Evolutionary conservation across 176 grass and related monocot species (phyloP).

Genomic region (Juncus effusus): DNA sequence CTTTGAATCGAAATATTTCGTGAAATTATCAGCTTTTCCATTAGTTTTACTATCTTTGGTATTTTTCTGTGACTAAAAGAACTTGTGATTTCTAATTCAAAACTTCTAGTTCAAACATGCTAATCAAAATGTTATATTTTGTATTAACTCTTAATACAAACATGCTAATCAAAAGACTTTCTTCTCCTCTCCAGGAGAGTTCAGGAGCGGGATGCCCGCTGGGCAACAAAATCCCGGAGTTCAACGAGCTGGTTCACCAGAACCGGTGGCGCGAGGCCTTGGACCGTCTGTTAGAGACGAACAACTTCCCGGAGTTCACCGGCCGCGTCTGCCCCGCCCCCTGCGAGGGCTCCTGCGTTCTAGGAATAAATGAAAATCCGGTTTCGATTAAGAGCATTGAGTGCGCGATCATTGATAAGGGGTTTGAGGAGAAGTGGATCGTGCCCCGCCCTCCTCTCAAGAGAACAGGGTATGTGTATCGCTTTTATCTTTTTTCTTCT

Average conservation of each 20-base stretch:
- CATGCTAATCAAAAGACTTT: no score
- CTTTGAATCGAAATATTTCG: no score
- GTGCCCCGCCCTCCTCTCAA: slow-evolving; percentile 82
- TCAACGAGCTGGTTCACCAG: slow-evolving; percentile 95
- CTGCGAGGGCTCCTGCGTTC: slow-evolving; percentile 97
- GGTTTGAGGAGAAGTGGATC: slow-evolving; percentile 95
- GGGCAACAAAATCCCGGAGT: slow-evolving; percentile 98
- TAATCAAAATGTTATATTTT: no score
- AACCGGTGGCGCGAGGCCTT: slow-evolving; percentile 92
- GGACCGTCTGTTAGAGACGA: slow-evolving; percentile 90
- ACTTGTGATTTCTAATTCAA: no score
- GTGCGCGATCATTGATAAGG: slow-evolving; percentile 96
- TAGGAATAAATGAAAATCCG: slow-evolving; percentile 96
- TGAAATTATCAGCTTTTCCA: no score
- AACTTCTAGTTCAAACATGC: no score
- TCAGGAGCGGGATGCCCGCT: slow-evolving; percentile 95
- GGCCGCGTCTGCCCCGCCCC: slow-evolving; percentile 96
- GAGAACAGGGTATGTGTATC: slow-evolving; percentile 91
- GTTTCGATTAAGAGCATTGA: slow-evolving; percentile 99
- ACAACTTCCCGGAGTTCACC: slow-evolving; percentile 99
- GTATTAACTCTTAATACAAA: no score
- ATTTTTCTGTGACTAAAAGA: no score
- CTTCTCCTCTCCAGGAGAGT: slow-evolving; percentile 55
- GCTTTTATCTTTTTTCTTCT: slow-evolving; percentile 14
- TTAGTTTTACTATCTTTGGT: no score